Conservation (phyloP, 1,284 basidiomycete genomes). For the Ganoderma multipileum region DNA sequence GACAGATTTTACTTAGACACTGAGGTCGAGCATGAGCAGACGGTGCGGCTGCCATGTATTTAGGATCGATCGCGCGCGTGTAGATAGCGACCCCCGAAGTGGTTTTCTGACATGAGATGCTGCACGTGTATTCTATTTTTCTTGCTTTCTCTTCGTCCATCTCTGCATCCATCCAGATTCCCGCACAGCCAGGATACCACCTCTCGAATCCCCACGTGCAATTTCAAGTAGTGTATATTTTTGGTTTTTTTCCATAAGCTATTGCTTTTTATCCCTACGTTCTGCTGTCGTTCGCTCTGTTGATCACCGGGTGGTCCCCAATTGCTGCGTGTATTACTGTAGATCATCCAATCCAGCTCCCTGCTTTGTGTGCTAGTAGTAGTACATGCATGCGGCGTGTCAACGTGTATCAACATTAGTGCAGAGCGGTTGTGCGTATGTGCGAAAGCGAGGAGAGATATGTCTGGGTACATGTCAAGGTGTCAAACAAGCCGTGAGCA, state of each 20-base stretch:
- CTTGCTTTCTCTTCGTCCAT: background rate
- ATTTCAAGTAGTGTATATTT: background rate
- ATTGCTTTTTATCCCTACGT: background rate
- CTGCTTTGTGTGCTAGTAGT: constrained; percentile 28
- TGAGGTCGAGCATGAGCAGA: background rate
- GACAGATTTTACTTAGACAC: background rate
- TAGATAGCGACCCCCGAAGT: background rate
- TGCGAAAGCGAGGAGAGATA: background rate
- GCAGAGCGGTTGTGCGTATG: background rate
- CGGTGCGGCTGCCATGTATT: background rate
- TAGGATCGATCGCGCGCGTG: background rate
- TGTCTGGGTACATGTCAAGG: background rate
- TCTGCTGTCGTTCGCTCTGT: background rate
- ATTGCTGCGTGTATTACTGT: constrained; percentile 32
- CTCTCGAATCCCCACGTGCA: background rate
- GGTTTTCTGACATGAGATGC: background rate
- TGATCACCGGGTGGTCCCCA: constrained; percentile 30
- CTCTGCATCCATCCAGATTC: background rate
- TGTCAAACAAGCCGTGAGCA: background rate
- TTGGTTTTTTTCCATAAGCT: background rate
- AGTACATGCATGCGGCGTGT: constrained; percentile 29
- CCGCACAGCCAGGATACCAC: constrained; percentile 3
- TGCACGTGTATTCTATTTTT: constrained; percentile 6
- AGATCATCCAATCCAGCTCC: constrained; percentile 24
- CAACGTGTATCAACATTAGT: constrained; percentile 4